Evolutionary conservation across 2,329 filamentous ascomycete genomes (phyloP).

Genomic region (Cordyceps militaris): DNA sequence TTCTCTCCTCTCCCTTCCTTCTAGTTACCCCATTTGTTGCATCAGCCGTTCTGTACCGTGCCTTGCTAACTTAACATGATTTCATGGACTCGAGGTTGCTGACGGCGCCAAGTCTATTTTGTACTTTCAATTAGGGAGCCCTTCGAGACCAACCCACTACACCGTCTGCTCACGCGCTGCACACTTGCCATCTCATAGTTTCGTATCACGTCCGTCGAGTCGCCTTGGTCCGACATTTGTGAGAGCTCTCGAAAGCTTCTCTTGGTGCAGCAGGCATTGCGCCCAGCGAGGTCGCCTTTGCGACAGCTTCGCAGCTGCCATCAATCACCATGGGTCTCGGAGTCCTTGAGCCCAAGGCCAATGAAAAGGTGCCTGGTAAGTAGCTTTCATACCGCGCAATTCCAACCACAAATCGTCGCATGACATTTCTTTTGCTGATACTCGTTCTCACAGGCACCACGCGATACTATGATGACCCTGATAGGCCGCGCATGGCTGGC

Average conservation of each 20-base stretch:
- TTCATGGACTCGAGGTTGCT: not conserved
- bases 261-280: not conserved
- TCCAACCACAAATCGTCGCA: not conserved
- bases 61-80: not conserved
- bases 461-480: constrained; percentile 56
- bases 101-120: not conserved
- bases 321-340: constrained; percentile 45
- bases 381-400: not conserved
- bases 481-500: constrained; percentile 34
- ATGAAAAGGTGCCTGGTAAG: constrained; percentile 69
- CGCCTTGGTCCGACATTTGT: not conserved
- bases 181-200: not conserved
- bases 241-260: not conserved
- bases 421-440: not conserved
- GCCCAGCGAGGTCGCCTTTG: not conserved
- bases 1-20: not conserved
- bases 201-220: not conserved
- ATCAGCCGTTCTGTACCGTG: not conserved
- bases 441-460: constrained; percentile 43
- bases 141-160: not conserved
- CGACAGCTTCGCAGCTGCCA: not conserved
- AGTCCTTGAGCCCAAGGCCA: constrained; percentile 60
- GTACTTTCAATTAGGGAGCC: not conserved
- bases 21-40: not conserved
- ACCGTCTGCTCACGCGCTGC: not conserved